Conservation (phyloP, 805 yeast genomes). For the Candida cerambycidarum region DNA sequence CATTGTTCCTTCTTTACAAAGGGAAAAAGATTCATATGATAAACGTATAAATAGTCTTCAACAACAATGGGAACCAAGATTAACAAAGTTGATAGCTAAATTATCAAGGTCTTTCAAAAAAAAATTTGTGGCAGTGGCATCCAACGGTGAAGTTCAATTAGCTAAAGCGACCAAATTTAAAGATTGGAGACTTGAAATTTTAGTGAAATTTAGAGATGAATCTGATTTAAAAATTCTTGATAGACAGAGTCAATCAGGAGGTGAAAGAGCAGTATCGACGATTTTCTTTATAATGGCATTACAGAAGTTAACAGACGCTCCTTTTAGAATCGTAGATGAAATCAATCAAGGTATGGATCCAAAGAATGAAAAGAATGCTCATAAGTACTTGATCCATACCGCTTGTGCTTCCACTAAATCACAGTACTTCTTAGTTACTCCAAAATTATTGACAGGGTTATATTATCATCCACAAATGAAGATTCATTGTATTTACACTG, state of each 20-base stretch:
- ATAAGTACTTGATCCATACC: slow-evolving; percentile 77
- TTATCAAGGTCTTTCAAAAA: slow-evolving; percentile 66
- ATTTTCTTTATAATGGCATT: slow-evolving; percentile 86
- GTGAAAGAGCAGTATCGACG: slow-evolving; percentile 95
- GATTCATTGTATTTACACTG: slow-evolving; percentile 71
- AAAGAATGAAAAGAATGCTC: slow-evolving; percentile 83
- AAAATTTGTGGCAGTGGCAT: slow-evolving; percentile 72
- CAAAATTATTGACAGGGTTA: slow-evolving; percentile 78
- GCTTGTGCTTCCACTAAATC: slow-evolving; percentile 63
- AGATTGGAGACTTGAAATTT: slow-evolving; percentile 82
- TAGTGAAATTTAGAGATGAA: slow-evolving; percentile 81
- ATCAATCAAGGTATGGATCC: slow-evolving; percentile 99
- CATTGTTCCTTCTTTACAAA: slow-evolving; percentile 37
- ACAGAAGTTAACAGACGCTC: slow-evolving; percentile 85
- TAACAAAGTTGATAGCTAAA: slow-evolving; percentile 49
- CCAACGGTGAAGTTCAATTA: slow-evolving; percentile 79
- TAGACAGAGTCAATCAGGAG: slow-evolving; percentile 94
- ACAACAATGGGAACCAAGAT: slow-evolving; percentile 59
- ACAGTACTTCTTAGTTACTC: slow-evolving; percentile 91
- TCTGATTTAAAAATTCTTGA: slow-evolving; percentile 71
- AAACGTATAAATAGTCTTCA: slow-evolving; percentile 39
- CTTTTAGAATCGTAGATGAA: slow-evolving; percentile 95
- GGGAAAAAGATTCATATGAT: slow-evolving; percentile 27
- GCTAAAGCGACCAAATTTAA: slow-evolving; percentile 51
- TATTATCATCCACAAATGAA: slow-evolving; percentile 78